These are phyloP conservation scores for Aspergillus asperescens DNA, from an alignment of 495 filamentous ascomycete genomes.

Conservation along the genomic window DNA sequence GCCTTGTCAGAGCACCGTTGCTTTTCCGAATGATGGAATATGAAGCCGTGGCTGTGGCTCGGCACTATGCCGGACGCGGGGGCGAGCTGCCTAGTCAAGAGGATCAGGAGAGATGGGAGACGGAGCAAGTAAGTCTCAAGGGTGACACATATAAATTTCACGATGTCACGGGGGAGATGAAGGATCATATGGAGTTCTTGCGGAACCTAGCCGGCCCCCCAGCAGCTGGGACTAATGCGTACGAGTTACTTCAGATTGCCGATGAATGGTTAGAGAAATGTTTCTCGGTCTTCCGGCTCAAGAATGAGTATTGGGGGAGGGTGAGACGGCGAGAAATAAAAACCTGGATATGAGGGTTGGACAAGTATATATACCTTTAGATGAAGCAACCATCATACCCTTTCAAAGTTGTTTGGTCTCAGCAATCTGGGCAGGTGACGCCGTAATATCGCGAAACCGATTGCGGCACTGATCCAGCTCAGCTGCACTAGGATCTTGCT, in stretches of 20 bases:
- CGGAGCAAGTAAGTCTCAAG: constrained; percentile 32
- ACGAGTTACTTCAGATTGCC: constrained; percentile 33
- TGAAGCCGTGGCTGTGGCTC: constrained; percentile 47
- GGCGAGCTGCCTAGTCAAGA: constrained; percentile 26
- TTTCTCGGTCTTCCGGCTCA: constrained; percentile 19
- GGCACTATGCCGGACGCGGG: constrained; percentile 41
- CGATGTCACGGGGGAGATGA: constrained; percentile 42
- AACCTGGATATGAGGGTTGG: neutral
- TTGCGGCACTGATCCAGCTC: neutral
- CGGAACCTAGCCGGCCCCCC: constrained; percentile 38
- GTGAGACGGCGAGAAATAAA: constrained; percentile 1
- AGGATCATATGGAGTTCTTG: constrained; percentile 45
- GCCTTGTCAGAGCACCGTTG: constrained; percentile 41
- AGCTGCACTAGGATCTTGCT: neutral
- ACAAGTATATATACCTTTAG: neutral
- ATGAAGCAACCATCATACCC: neutral
- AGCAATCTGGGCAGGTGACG: neutral
- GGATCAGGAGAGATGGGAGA: constrained; percentile 45
- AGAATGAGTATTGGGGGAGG: constrained; percentile 22
- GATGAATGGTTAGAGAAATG: constrained; percentile 32
- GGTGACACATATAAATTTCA: constrained; percentile 42
- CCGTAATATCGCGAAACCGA: neutral
- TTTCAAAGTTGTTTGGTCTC: neutral
- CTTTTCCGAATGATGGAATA: constrained; percentile 51
- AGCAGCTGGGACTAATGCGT: constrained; percentile 31